Conservation (phyloP, 345 rosid species). For the Syzygium jambos region DNA sequence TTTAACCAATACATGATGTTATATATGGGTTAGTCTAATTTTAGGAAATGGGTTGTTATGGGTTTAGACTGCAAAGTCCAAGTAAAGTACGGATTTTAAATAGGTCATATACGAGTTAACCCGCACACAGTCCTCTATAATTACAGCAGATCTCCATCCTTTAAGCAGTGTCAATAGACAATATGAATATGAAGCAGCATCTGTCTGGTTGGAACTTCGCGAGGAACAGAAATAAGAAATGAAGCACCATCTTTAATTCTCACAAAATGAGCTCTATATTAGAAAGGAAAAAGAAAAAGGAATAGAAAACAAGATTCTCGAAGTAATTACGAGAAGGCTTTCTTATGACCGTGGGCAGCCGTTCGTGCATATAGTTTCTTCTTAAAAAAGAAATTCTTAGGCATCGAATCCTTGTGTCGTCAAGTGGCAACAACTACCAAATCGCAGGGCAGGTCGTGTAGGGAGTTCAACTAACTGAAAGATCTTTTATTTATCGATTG, state of each 20-base stretch:
- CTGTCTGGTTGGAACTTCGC: background rate
- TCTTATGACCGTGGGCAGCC: background rate
- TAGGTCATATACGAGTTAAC: background rate
- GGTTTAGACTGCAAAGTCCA: background rate
- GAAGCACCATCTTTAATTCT: background rate
- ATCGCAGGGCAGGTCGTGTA: background rate
- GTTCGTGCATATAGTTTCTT: background rate
- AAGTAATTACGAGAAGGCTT: background rate
- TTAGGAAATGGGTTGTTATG: background rate
- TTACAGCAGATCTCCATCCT: background rate
- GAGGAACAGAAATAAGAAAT: background rate
- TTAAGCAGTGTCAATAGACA: background rate
- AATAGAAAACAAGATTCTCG: background rate
- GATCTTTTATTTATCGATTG: background rate
- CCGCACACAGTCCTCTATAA: background rate
- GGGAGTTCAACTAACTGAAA: background rate
- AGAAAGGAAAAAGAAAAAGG: background rate
- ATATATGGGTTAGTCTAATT: background rate
- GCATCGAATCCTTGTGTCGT: background rate
- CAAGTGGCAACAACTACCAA: background rate
- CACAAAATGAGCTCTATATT: background rate
- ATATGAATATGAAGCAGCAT: background rate
- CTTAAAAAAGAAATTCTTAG: background rate
- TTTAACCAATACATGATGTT: background rate
- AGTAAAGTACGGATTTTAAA: accelerated